phyloP scores from a whole-genome alignment of 2,329 filamentous ascomycete species.

The Sarocladium kiliense region DNA sequence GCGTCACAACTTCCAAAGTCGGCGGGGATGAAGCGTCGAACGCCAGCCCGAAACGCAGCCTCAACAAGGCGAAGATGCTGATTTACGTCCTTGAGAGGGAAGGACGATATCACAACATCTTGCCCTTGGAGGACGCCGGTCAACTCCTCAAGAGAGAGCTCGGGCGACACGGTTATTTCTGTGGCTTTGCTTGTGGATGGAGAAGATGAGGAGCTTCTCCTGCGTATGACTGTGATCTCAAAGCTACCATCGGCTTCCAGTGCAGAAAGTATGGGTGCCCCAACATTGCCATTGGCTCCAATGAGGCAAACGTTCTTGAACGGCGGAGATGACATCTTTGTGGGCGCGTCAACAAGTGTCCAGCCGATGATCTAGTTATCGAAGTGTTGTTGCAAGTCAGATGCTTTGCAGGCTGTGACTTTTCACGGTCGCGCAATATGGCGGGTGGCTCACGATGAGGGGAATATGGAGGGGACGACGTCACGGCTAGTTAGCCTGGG shows the following conservation, averaged over 20 bases:
- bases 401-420: too few relatives aligned
- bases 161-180: constrained; percentile 22
- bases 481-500: too few relatives aligned
- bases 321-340: not conserved
- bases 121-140: constrained; percentile 45
- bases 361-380: too few relatives aligned
- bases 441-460: too few relatives aligned
- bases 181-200: constrained; percentile 17
- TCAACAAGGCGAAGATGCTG: constrained; percentile 45
- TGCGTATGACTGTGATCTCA: constrained; percentile 50
- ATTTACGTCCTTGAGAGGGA: constrained; percentile 37
- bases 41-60: constrained; percentile 53
- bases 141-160: constrained; percentile 30
- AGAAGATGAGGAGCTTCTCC: constrained; percentile 25
- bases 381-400: too few relatives aligned
- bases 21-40: constrained; percentile 56
- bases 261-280: constrained; percentile 29
- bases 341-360: not conserved
- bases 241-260: constrained; percentile 34
- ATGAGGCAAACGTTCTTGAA: constrained; percentile 28
- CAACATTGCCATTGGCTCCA: constrained; percentile 33
- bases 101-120: constrained; percentile 47
- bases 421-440: too few relatives aligned
- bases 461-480: too few relatives aligned
- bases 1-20: constrained; percentile 45